phyloP scores from a whole-genome alignment of 2,329 filamentous ascomycete genomes.

The Fusarium austroafricanum region DNA sequence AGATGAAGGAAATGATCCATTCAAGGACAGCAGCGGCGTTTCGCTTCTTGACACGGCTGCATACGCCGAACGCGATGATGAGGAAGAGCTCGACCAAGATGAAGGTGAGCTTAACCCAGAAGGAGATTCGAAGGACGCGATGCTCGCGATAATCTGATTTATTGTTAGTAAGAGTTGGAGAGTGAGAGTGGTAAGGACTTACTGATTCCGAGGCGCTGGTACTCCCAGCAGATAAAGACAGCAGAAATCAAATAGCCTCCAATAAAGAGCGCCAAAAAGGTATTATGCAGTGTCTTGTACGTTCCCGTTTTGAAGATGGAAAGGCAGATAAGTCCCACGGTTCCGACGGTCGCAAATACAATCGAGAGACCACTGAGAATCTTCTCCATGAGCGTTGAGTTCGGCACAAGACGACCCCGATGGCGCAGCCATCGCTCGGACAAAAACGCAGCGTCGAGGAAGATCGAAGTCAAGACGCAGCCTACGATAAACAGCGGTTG shows the following conservation, averaged over 20 bases:
- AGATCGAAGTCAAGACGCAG: slow-evolving; percentile 76
- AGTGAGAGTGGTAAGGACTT: slow-evolving; percentile 43
- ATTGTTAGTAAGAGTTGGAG: neutral
- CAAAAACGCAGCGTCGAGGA: slow-evolving; percentile 83
- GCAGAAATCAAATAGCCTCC: slow-evolving; percentile 86
- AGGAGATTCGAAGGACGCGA: slow-evolving; percentile 78
- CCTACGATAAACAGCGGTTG: slow-evolving; percentile 85
- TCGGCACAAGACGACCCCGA: slow-evolving; percentile 79
- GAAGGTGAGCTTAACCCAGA: slow-evolving; percentile 89
- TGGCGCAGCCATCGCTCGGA: slow-evolving; percentile 89
- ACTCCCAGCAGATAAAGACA: slow-evolving; percentile 90
- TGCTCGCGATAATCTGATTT: slow-evolving; percentile 76
- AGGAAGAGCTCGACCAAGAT: slow-evolving; percentile 83
- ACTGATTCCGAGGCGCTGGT: slow-evolving; percentile 84
- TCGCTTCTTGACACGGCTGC: slow-evolving; percentile 59
- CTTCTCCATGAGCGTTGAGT: slow-evolving; percentile 71
- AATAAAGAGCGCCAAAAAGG: slow-evolving; percentile 86
- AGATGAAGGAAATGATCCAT: slow-evolving; percentile 82
- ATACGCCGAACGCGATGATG: slow-evolving; percentile 76
- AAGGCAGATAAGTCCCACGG: slow-evolving; percentile 82
- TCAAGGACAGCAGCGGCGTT: slow-evolving; percentile 84
- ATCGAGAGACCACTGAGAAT: slow-evolving; percentile 71
- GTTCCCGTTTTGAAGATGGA: slow-evolving; percentile 85
- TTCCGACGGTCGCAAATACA: slow-evolving; percentile 77
- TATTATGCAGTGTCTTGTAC: slow-evolving; percentile 75